Base-by-base conservation (phyloP, 2,329 filamentous ascomycete species). In the Parastagonospora avenae region DNA sequence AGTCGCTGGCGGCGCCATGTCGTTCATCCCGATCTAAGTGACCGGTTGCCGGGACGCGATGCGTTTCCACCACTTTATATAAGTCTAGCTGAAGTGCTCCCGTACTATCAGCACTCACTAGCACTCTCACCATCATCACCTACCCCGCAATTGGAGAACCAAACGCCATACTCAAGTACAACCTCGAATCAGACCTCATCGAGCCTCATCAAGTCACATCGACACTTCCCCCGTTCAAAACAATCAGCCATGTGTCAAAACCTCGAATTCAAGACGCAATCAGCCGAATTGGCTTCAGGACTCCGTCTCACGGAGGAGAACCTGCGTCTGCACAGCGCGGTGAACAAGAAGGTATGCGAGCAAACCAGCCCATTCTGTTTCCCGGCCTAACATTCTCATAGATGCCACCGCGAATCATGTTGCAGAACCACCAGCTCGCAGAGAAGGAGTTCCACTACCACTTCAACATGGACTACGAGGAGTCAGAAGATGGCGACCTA, bases 271-370 rank as follows among this genome's bases (percentile, higher is more conserved):
- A 35, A 24, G 42, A 48, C 62, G 52, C 48, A 47, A 46, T 16
- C 51, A 52, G 47, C 30, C 37, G 27, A 27, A 52, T 52, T 42
- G 32, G 46, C 10, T 35, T 32, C 28, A 45, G 48, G 38, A 11
- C 8, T 16, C 8, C 44, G 19, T 31, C 55, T 73, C 33, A 71
- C 70, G 1, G 65, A 70, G 38, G 64, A 68, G 39, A 73, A 72
- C 50, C 37, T 73, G 28, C 58, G 62, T 41, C 48, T 65, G 36
- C 69, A 73, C 46, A 64, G 66, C 43, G 62, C 57, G 1, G 47
- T 57, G 41, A 60, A 51, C 29, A 43, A 45, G 14, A 63, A 66
- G 59, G 71, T 73, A 50, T 29, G 55, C 5, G n/a, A 19, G 2
- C 24, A 30, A 42, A 43, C 38, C 8, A 30, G 28, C 30, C 37